These are phyloP conservation scores for Cladosporium sp. DNA, from an alignment of 2,329 filamentous ascomycete genomes.

Conservation along the genomic window DNA sequence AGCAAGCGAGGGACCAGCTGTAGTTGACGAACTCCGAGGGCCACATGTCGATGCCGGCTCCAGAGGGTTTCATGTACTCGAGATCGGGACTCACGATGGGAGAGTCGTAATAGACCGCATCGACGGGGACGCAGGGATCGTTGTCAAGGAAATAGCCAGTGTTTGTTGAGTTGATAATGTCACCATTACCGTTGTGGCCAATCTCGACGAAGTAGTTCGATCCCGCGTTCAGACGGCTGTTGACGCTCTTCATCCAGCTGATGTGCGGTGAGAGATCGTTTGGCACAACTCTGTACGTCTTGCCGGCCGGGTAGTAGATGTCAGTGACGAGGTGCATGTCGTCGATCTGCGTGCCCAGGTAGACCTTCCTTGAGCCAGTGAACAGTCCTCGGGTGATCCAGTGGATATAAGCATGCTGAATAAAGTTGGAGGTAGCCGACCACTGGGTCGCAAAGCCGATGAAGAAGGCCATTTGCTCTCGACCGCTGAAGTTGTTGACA, in stretches of 20 bases:
- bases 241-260: conserved; percentile 38
- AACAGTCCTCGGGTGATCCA: conserved; percentile 57
- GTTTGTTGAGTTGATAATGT: conserved; percentile 30
- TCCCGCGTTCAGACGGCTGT: conserved; percentile 45
- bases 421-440: conserved; percentile 50
- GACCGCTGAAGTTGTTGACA: conserved; percentile 50
- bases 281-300: conserved; percentile 44
- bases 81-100: conserved; percentile 36
- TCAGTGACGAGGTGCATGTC: conserved; percentile 53
- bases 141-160: conserved; percentile 11
- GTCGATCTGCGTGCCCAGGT: conserved; percentile 54
- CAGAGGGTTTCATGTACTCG: conserved; percentile 42
- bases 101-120: conserved; percentile 33
- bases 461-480: conserved; percentile 59
- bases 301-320: conserved; percentile 39
- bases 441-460: conserved; percentile 47
- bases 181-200: conserved; percentile 52
- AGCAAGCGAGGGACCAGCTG: conserved; percentile 46
- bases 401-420: conserved; percentile 58
- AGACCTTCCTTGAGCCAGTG: conserved; percentile 50
- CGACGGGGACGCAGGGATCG: conserved; percentile 26
- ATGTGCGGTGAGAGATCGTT: conserved; percentile 44
- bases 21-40: conserved; percentile 39
- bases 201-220: conserved; percentile 50
- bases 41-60: conserved; percentile 35